These are phyloP conservation scores for Spergularia marina DNA, from an alignment of 148 eudicot genomes.

Conservation along the genomic window DNA sequence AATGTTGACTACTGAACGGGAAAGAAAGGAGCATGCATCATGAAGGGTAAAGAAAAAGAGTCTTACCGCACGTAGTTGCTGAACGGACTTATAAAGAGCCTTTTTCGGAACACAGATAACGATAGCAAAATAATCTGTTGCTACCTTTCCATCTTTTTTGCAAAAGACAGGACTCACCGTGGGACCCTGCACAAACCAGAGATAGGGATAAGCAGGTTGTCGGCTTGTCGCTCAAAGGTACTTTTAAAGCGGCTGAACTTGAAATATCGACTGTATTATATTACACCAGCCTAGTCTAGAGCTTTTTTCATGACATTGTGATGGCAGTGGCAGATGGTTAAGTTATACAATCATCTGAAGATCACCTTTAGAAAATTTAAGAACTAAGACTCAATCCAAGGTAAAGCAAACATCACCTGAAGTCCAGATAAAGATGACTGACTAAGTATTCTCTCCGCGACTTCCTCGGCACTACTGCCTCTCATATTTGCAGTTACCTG, in stretches of 20 bases:
- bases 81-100: conserved; percentile 74
- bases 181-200: conserved; percentile 65
- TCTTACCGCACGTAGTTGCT: conserved; percentile 78
- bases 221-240: not conserved
- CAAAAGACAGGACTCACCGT: conserved; percentile 80
- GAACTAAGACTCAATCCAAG: not conserved
- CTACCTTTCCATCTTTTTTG: conserved; percentile 58
- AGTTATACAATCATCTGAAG: conserved; percentile 1
- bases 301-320: not conserved
- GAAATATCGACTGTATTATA: not conserved
- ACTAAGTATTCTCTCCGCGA: conserved; percentile 73
- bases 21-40: conserved; percentile 6
- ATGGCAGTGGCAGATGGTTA: not conserved
- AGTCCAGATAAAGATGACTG: conserved; percentile 78
- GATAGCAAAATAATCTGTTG: conserved; percentile 71
- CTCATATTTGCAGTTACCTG: conserved; percentile 97
- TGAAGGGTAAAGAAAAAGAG: conserved; percentile 3
- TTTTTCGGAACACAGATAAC: conserved; percentile 90
- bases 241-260: not conserved
- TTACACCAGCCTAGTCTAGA: not conserved
- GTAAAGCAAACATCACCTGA: conserved; percentile 48
- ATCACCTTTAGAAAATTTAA: not conserved
- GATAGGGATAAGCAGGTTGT: conserved; percentile 12
- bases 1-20: not conserved
- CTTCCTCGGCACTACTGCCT: conserved; percentile 85